Conservation (phyloP, 306 rosid species). For the Dalbergia cultrata region DNA sequence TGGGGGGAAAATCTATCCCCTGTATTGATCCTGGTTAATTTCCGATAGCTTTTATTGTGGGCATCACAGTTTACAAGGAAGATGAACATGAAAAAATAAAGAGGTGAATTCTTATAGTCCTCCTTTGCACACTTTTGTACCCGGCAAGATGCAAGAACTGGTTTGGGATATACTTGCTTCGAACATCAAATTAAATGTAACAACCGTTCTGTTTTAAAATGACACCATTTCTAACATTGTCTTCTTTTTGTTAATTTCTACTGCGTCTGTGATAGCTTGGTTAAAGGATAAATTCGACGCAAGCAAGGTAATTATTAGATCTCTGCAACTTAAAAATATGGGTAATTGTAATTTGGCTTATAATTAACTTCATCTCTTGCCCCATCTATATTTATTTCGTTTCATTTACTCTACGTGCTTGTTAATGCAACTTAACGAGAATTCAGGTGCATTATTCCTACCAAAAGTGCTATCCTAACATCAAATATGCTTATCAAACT, state of each 20-base stretch:
- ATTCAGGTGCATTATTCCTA: background rate
- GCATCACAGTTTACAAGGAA: constrained; percentile 48
- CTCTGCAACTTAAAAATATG: too few species aligned
- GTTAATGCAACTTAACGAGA: background rate
- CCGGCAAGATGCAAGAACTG: constrained; percentile 12
- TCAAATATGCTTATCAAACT: background rate
- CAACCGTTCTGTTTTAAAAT: background rate
- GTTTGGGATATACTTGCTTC: background rate
- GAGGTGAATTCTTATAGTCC: constrained; percentile 16
- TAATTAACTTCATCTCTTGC: too few species aligned
- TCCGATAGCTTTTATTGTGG: constrained; percentile 37
- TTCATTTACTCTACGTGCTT: too few species aligned
- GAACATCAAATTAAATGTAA: background rate
- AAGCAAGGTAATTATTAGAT: too few species aligned
- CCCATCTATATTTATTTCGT: too few species aligned
- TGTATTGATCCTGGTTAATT: constrained; percentile 45
- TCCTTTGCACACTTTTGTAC: background rate
- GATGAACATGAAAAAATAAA: constrained; percentile 47
- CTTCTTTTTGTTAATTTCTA: too few species aligned
- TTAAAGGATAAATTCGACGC: too few species aligned
- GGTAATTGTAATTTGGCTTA: too few species aligned
- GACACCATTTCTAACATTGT: background rate
- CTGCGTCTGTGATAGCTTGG: too few species aligned
- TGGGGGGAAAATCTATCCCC: constrained; percentile 25
- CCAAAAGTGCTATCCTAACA: background rate